These are phyloP conservation scores for Pseudomicrostroma phylloplanum DNA, from an alignment of 1,284 basidiomycete species.

Conservation along the genomic window DNA sequence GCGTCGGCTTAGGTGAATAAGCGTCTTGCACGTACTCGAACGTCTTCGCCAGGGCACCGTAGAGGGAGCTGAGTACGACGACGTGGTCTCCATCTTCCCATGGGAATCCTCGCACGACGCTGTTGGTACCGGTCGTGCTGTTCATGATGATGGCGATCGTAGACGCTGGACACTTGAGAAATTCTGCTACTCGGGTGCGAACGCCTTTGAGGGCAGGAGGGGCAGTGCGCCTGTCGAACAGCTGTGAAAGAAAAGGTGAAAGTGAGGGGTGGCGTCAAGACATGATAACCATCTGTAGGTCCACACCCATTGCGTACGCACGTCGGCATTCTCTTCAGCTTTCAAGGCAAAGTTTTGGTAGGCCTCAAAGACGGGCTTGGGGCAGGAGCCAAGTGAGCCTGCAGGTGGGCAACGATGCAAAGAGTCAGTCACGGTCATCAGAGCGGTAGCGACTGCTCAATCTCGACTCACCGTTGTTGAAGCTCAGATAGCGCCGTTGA, in stretches of 20 bases:
- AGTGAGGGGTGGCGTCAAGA: not conserved
- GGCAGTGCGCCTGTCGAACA: constrained; percentile 5
- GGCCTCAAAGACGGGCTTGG: constrained; percentile 11
- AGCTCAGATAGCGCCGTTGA: constrained; percentile 1
- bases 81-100: constrained; percentile 44
- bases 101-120: constrained; percentile 32
- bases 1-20: constrained; percentile 23
- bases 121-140: constrained; percentile 47
- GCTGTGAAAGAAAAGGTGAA: constrained; percentile 1
- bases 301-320: not conserved
- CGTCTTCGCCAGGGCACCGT: constrained; percentile 40
- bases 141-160: constrained; percentile 43
- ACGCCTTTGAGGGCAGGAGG: not conserved
- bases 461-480: constrained; percentile 10
- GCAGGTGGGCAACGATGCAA: not conserved
- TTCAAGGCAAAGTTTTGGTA: constrained; percentile 1
- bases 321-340: constrained; percentile 14
- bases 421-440: not conserved
- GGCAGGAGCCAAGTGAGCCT: constrained; percentile 15
- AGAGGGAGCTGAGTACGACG: constrained; percentile 33
- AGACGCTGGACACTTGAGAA: constrained; percentile 10
- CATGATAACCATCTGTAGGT: not conserved
- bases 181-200: constrained; percentile 1
- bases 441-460: not conserved
- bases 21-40: constrained; percentile 45